Conservation (phyloP, 2,329 filamentous ascomycete genomes). For the Cryphonectria radicalis region DNA sequence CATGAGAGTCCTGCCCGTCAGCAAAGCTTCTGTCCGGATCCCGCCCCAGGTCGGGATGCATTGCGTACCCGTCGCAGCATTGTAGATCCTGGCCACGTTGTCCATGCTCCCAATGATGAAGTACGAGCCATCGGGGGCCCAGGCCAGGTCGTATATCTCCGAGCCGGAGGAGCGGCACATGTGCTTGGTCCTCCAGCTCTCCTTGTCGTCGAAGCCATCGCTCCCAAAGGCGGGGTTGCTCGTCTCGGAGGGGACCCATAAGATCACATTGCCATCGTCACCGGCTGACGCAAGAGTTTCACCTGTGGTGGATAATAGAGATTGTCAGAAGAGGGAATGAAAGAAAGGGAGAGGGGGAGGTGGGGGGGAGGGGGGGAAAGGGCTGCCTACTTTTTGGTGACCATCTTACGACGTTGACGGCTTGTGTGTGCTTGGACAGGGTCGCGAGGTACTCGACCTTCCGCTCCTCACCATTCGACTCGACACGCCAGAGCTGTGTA, state of each 20-base stretch:
- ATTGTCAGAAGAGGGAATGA: conserved; percentile 19
- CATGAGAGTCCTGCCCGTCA: neutral
- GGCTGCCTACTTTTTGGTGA: conserved; percentile 77
- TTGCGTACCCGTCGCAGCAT: conserved; percentile 77
- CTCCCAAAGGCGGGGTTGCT: conserved; percentile 75
- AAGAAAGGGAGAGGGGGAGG: too few relatives aligned
- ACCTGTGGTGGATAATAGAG: conserved; percentile 55
- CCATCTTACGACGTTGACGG: conserved; percentile 97
- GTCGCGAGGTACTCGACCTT: conserved; percentile 93
- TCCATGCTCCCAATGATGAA: conserved; percentile 99
- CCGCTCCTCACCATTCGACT: conserved; percentile 80
- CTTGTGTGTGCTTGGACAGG: conserved; percentile 90
- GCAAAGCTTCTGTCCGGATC: neutral
- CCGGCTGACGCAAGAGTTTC: conserved; percentile 93
- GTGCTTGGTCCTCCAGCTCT: conserved; percentile 94
- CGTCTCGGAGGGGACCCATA: conserved; percentile 90
- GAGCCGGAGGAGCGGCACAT: conserved; percentile 96
- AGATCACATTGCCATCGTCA: conserved; percentile 94
- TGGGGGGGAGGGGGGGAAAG: neutral
- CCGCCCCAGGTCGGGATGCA: neutral
- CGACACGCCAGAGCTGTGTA: conserved; percentile 85
- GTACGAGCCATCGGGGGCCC: conserved; percentile 95
- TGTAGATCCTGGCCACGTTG: conserved; percentile 96
- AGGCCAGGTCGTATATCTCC: conserved; percentile 97
- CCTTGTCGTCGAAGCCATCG: conserved; percentile 88